Conservation (phyloP, 371 early-diverging fungal genomes). For the Dichotomocladium elegans region DNA sequence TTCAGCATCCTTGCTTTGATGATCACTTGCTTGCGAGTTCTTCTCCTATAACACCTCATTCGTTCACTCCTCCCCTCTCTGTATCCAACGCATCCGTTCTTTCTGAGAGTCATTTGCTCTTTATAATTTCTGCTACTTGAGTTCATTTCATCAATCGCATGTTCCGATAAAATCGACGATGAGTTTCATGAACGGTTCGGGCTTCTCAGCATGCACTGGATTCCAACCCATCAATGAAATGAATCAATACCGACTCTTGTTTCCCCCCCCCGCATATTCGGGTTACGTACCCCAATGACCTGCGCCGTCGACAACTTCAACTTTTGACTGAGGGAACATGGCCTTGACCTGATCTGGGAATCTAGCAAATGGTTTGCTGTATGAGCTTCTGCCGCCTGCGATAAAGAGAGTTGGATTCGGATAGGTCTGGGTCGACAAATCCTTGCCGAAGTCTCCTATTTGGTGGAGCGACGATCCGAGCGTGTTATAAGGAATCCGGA, state of each 20-base stretch:
- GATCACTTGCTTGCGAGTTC: too few relatives aligned
- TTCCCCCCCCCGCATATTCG: background rate
- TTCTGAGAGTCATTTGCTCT: too few relatives aligned
- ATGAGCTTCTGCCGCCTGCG: conserved; percentile 69
- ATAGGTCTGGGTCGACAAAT: conserved; percentile 20
- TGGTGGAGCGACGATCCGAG: conserved; percentile 53
- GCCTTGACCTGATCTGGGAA: conserved; percentile 43
- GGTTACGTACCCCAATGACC: conserved; percentile 83
- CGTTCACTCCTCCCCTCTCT: too few relatives aligned
- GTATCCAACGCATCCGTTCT: too few relatives aligned
- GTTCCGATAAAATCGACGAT: conserved; percentile 2
- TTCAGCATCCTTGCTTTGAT: too few relatives aligned
- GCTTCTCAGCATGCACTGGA: conserved; percentile 21
- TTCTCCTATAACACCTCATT: too few relatives aligned
- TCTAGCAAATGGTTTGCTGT: conserved; percentile 47
- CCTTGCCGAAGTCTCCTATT: conserved; percentile 56
- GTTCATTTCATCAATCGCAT: too few relatives aligned
- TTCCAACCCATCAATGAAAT: too few relatives aligned
- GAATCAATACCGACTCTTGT: background rate
- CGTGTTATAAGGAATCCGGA: conserved; percentile 71
- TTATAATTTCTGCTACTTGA: too few relatives aligned
- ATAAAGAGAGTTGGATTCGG: conserved; percentile 75
- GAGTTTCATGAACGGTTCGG: conserved; percentile 9
- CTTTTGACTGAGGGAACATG: conserved; percentile 63
- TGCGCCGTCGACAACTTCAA: conserved; percentile 61